Percentiles rank a stretch among this genome's conserved stretches.
These are phyloP conservation scores for Cochlearia excelsa DNA, from an alignment of 345 rosid species.

Conservation along the genomic window DNA sequence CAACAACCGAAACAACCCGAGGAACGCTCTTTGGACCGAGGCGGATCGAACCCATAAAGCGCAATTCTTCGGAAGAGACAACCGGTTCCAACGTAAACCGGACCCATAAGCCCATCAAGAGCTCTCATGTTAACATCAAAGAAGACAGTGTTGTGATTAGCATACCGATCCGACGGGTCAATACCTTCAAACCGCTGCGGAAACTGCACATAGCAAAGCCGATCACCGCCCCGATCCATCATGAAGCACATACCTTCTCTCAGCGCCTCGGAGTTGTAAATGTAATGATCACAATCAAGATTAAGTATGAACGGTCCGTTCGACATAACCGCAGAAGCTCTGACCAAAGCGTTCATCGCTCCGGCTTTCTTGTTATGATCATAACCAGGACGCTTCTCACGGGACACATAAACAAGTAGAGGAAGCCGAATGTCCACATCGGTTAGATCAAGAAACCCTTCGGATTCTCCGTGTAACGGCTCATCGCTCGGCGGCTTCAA, in stretches of 20 bases:
- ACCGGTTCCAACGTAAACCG: slow-evolving; percentile 96
- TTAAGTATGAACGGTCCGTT: slow-evolving; percentile 96
- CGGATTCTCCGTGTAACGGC: slow-evolving; percentile 66
- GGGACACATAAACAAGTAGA: slow-evolving; percentile 91
- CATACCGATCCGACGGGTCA: slow-evolving; percentile 96
- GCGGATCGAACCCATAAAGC: slow-evolving; percentile 92
- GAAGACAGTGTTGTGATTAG: slow-evolving; percentile 97
- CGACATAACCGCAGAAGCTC: slow-evolving; percentile 97
- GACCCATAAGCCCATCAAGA: slow-evolving; percentile 97
- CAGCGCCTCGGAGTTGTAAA: slow-evolving; percentile 88
- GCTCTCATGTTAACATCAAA: slow-evolving; percentile 99
- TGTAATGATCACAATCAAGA: slow-evolving; percentile 97
- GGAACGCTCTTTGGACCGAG: slow-evolving; percentile 65
- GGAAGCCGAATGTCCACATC: slow-evolving; percentile 97
- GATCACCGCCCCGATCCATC: slow-evolving; percentile 98
- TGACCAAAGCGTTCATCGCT: slow-evolving; percentile 96
- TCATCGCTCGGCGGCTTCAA: slow-evolving; percentile 96
- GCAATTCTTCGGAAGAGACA: slow-evolving; percentile 92
- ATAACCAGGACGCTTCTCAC: slow-evolving; percentile 98
- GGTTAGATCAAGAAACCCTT: slow-evolving; percentile 61
- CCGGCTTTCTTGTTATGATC: slow-evolving; percentile 99
- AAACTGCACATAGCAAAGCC: slow-evolving; percentile 90
- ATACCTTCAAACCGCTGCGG: slow-evolving; percentile 99
- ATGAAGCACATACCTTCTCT: slow-evolving; percentile 99
- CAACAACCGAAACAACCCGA: slow-evolving; percentile 72